phyloP scores from a whole-genome alignment of 768 basidiomycete species.

The Crepidotus variabilis region DNA sequence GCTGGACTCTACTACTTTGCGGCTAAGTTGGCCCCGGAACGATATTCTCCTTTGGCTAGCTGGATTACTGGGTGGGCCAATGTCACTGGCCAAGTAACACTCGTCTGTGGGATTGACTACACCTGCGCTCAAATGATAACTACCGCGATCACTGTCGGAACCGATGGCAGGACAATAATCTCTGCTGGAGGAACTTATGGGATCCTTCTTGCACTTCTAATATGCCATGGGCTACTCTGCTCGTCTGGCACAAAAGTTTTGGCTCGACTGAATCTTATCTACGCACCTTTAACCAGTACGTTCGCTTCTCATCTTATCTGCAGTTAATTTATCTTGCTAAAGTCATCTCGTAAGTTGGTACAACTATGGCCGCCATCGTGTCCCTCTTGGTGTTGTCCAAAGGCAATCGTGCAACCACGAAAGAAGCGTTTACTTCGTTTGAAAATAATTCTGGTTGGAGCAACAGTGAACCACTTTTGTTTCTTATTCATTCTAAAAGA shows the following conservation, averaged over 20 bases:
- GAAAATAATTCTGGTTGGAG: slow-evolving; percentile 73
- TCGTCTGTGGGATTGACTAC: slow-evolving; percentile 74
- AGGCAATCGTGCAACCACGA: slow-evolving; percentile 56
- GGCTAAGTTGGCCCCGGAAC: slow-evolving; percentile 63
- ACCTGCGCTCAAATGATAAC: slow-evolving; percentile 80
- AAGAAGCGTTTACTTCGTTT: slow-evolving; percentile 63
- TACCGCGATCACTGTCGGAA: slow-evolving; percentile 60
- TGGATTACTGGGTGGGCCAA: slow-evolving; percentile 58
- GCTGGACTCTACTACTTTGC: slow-evolving; percentile 80
- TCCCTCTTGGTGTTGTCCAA: slow-evolving; percentile 55
- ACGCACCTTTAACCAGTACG: slow-evolving; percentile 62
- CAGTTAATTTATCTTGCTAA: background rate
- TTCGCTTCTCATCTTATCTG: slow-evolving; percentile 8
- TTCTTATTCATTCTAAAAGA: background rate
- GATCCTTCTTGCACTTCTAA: slow-evolving; percentile 59
- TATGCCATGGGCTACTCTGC: slow-evolving; percentile 67
- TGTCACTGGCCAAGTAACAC: slow-evolving; percentile 59
- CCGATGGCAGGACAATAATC: slow-evolving; percentile 49
- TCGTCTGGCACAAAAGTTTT: slow-evolving; percentile 64
- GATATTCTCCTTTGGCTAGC: slow-evolving; percentile 47
- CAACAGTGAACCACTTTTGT: slow-evolving; percentile 38
- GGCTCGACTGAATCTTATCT: slow-evolving; percentile 67
- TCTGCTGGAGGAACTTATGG: slow-evolving; percentile 62
- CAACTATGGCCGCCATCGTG: slow-evolving; percentile 60
- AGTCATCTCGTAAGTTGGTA: slow-evolving; percentile 46